Conservation (phyloP, 768 basidiomycete species). For the Pholiota molesta region DNA sequence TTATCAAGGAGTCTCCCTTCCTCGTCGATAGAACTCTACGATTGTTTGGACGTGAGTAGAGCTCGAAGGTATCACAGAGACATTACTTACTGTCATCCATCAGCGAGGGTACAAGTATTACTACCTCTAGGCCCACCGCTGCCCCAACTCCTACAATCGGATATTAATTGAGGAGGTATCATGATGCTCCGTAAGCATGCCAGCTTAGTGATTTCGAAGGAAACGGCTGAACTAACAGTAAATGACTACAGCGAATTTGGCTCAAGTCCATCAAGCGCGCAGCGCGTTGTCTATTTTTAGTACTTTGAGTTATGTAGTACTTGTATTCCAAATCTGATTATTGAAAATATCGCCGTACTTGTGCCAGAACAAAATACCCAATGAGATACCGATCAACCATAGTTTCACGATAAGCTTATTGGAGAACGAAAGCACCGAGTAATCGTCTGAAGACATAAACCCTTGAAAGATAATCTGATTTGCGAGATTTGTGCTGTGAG, state of each 20-base stretch:
- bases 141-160: constrained; percentile 11
- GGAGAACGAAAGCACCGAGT: neutral
- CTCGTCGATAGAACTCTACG: constrained; percentile 31
- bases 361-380: neutral
- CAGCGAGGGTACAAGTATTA: constrained; percentile 15
- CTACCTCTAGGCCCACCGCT: neutral
- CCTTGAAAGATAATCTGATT: neutral
- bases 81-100: neutral
- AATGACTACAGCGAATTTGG: neutral
- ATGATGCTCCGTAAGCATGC: neutral
- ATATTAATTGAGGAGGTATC: neutral
- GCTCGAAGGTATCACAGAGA: neutral
- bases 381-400: neutral
- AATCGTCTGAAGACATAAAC: neutral
- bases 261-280: neutral
- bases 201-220: neutral
- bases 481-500: neutral
- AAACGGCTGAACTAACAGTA: neutral
- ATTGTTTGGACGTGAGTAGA: constrained; percentile 35
- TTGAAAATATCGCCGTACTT: neutral
- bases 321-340: neutral
- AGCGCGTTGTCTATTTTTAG: neutral
- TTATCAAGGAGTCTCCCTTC: constrained; percentile 30
- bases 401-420: neutral
- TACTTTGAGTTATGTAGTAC: neutral